Evolutionary conservation across 2,329 filamentous ascomycete genomes (phyloP), one percentile per base, ranked within the genome.

Genomic region (Colletotrichum liriopes): DNA sequence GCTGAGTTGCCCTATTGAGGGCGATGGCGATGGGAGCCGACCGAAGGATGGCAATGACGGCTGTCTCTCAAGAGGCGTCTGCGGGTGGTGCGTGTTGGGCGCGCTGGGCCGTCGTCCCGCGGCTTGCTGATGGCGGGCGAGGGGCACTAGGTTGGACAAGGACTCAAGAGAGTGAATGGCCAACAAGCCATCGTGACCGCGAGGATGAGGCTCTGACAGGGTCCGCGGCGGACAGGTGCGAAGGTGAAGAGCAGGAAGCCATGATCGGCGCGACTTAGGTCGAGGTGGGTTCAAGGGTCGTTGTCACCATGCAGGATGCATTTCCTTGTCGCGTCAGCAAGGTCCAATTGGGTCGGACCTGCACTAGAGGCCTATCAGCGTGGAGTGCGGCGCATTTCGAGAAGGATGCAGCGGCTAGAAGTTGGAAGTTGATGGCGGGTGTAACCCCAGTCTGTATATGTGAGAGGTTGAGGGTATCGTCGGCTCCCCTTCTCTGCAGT

Each of bases 381-480:
- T 51, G 39, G 58, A 49, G 51, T 43, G 51, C 45, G n/a, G 49
- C 49, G 56, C 68, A 23, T 67, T 67, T 51, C 55, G 39, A 23
- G 26, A 55, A 41, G 43, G 69, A 32, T 58, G n/a, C 26, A n/a
- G 37, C 29, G 45, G 23, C 9, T n/a, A 18, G 41, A 20, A 37
- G 55, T 26, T 43, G 55, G 16, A 39, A 26, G 59, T 32, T 61
- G 59, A 26, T 26, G 8, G 35, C 23, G 26, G 49, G 16, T 29
- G 49, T 6, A 29, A 29, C 16, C 43, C 20, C 26, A 32, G 9
- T 52, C 49, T 52, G 29, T 47, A 23, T 32, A 11, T 32, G 23
- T 20, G 32, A 49, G 51, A 61, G 58, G 39, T 49, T 69, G 69
- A 72, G 65, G 69, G 52, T 63, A 69, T 72, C 69, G 69, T 72